Evolutionary conservation across 257 asterid species (phyloP).

Genomic region (Eucommia ulmoides): DNA sequence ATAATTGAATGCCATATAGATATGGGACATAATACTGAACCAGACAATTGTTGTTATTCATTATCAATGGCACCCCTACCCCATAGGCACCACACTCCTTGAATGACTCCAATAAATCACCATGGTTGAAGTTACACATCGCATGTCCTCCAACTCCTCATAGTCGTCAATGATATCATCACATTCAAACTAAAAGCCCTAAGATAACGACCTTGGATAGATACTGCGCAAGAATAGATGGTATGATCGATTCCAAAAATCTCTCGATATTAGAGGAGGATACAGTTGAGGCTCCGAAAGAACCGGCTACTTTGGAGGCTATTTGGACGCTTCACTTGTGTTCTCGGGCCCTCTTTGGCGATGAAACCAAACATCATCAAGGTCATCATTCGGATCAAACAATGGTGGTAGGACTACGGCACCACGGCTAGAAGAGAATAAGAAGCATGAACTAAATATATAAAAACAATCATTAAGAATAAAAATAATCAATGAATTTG

Average conservation of each 20-base stretch:
- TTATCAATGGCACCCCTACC: constrained; percentile 83
- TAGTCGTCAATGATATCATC: constrained; percentile 52
- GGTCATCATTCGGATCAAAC: too few species aligned
- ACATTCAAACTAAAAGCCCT: too few species aligned
- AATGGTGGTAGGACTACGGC: too few species aligned
- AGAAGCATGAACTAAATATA: too few species aligned
- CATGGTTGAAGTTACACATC: constrained; percentile 52
- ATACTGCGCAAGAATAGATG: constrained; percentile 62
- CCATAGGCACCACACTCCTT: constrained; percentile 98
- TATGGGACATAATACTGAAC: constrained; percentile 88
- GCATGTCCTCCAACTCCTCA: constrained; percentile 59
- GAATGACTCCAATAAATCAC: constrained; percentile 84
- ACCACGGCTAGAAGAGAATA: too few species aligned
- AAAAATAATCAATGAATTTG: too few species aligned
- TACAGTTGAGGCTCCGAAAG: constrained; percentile 7
- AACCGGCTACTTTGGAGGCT: constrained; percentile 17
- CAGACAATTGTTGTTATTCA: constrained; percentile 53
- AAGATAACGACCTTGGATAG: too few species aligned
- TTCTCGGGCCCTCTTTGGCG: too few species aligned
- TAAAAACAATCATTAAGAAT: too few species aligned
- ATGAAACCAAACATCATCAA: too few species aligned
- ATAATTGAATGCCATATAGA: constrained; percentile 77
- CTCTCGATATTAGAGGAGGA: constrained; percentile 49
- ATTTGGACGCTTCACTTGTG: constrained; percentile 33
- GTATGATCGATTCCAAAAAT: constrained; percentile 67